Conservation (phyloP, 2,329 filamentous ascomycete species). For the Colletotrichum plurivorum region DNA sequence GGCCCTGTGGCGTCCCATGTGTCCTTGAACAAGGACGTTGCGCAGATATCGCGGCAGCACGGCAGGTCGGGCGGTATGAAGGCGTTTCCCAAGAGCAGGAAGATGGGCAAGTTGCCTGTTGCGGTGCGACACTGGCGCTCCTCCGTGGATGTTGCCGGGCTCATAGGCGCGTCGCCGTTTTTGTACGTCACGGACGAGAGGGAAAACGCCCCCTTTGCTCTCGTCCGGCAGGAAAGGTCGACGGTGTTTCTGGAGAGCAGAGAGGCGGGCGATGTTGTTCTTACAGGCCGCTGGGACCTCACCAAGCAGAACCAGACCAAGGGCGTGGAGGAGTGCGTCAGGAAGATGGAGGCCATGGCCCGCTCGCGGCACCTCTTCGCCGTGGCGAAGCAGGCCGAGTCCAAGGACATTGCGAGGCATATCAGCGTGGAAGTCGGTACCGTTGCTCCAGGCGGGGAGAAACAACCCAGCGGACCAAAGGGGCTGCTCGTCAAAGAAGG, state of each 20-base stretch:
- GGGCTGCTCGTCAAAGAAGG: not conserved
- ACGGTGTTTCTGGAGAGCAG: not conserved
- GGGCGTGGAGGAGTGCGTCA: not conserved
- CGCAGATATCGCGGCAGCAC: not conserved
- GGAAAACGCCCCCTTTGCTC: not conserved
- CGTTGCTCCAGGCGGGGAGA: not conserved
- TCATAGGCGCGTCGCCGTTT: not conserved
- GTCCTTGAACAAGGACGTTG: not conserved
- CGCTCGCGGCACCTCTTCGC: not conserved
- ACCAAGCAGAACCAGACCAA: not conserved
- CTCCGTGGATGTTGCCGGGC: not conserved
- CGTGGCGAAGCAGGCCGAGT: not conserved
- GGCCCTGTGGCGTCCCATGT: not conserved
- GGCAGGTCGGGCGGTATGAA: not conserved
- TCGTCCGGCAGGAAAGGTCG: not conserved
- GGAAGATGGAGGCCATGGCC: not conserved
- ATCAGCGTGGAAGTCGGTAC: not conserved
- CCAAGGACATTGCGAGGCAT: not conserved
- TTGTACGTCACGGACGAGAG: not conserved
- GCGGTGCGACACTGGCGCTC: not conserved
- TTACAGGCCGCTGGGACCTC: not conserved
- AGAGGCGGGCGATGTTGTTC: not conserved
- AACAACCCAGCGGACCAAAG: not conserved
- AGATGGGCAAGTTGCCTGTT: not conserved
- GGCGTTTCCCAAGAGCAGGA: not conserved